These are phyloP conservation scores for Botrytis cinerea DNA, from an alignment of 2,329 filamentous ascomycete species.

Conservation along the genomic window DNA sequence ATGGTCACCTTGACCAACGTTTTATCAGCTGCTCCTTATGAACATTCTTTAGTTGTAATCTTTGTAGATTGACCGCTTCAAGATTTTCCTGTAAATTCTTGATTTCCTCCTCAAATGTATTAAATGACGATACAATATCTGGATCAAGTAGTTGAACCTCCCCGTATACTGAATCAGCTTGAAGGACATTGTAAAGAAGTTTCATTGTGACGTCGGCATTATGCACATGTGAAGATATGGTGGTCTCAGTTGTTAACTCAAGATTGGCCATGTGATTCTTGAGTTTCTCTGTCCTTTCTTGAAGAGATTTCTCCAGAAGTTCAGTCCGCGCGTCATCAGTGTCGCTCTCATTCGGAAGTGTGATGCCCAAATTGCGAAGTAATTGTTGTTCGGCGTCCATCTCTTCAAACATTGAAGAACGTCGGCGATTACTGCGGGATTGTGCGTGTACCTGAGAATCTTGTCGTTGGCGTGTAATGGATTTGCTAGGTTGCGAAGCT, in stretches of 20 bases:
- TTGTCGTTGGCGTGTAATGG: slow-evolving; percentile 29
- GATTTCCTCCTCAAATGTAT: slow-evolving; percentile 43
- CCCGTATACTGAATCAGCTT: slow-evolving; percentile 54
- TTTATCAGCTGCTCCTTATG: slow-evolving; percentile 52
- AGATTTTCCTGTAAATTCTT: slow-evolving; percentile 43
- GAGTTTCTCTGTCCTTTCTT: slow-evolving; percentile 48
- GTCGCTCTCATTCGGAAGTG: slow-evolving; percentile 44
- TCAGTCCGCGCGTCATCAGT: slow-evolving; percentile 33
- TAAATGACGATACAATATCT: slow-evolving; percentile 54
- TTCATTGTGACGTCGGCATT: slow-evolving; percentile 53
- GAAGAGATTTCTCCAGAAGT: slow-evolving; percentile 37
- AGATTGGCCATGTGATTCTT: slow-evolving; percentile 49
- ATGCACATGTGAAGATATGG: slow-evolving; percentile 46
- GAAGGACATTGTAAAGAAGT: slow-evolving; percentile 52
- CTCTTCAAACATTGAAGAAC: slow-evolving; percentile 42
- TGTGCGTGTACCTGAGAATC: slow-evolving; percentile 31
- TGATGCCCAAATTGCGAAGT: slow-evolving; percentile 51
- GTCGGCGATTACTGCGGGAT: slow-evolving; percentile 37
- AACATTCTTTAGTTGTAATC: slow-evolving; percentile 46
- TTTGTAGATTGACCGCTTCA: slow-evolving; percentile 43
- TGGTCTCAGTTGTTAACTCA: slow-evolving; percentile 54
- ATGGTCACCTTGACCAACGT: slow-evolving; percentile 44
- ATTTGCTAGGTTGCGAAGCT: slow-evolving; percentile 7
- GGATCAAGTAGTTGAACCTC: slow-evolving; percentile 54
- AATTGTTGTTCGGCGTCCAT: slow-evolving; percentile 45